Evolutionary conservation across 495 filamentous ascomycete species (phyloP).

Genomic region (Talaromyces borbonicus): DNA sequence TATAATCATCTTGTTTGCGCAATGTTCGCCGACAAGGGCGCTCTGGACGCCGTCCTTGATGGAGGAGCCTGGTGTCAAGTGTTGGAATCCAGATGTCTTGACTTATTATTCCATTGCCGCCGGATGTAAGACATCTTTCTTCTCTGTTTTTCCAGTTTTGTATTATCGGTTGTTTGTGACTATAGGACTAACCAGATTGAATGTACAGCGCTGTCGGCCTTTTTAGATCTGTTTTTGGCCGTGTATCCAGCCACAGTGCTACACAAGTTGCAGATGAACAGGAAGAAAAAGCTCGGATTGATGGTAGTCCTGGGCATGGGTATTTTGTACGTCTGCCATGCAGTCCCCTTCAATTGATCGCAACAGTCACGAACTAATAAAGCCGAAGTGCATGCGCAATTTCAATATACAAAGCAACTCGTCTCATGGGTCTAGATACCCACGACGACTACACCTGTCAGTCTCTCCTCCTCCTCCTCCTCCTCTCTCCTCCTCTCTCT

Average conservation of each 20-base stretch:
- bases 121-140: too few relatives aligned
- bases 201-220: conserved; percentile 19
- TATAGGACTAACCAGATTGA: background rate
- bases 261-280: conserved; percentile 30
- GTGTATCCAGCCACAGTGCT: conserved; percentile 36
- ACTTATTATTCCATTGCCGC: conserved; percentile 26
- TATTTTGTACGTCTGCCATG: conserved; percentile 9
- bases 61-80: conserved; percentile 15
- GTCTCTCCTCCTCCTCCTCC: background rate
- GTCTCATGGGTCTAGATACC: conserved; percentile 24
- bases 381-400: conserved; percentile 13
- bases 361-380: background rate
- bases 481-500: background rate
- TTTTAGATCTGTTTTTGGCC: conserved; percentile 39
- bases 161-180: too few relatives aligned
- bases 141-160: too few relatives aligned
- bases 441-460: conserved; percentile 31
- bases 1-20: conserved; percentile 26
- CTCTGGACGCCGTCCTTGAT: conserved; percentile 27
- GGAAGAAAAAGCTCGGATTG: conserved; percentile 38
- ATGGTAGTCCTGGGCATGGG: conserved; percentile 34
- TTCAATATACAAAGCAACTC: conserved; percentile 31
- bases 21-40: conserved; percentile 29
- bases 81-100: conserved; percentile 23
- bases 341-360: background rate